Evolutionary conservation across 2,329 filamentous ascomycete species (phyloP), one percentile per base, ranked within the genome.

Genomic region (Ceratocystis eucalypticola): DNA sequence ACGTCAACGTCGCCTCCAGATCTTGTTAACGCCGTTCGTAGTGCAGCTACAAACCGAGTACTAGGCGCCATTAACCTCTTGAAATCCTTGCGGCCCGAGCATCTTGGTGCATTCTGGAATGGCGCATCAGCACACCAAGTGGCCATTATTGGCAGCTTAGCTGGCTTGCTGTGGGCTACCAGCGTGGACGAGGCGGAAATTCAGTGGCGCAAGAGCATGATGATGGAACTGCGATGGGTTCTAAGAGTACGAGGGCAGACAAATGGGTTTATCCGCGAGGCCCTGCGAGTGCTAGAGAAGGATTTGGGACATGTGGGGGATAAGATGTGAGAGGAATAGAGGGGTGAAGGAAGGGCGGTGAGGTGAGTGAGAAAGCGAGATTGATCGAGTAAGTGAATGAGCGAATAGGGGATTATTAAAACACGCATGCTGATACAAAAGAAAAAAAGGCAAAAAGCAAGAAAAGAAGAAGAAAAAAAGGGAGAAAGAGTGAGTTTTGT

Each of bases 191-290:
- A 64, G 22, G 72, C 73, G 7, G 76, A 78, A 69, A 76, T 77
- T 69, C 72, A 73, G 4, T 76, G 75, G 70, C 77, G 76, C 66
- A 72, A 74, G 46, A 73, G 74, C 20, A 74, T 74, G 62, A 71
- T 77, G 10, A 76, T 76, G 4, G 76, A 78, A 65, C 74, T 77
- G 15, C 72, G 76, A 62, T 78, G 76, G 76, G 76, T 75, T 41
- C 69, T 78, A n/a, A 74, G 76, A 45, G 76, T 77, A 2, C 72
- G 76, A 5, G 75, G 75, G 2, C 74, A 75, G 64, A 74, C 75
- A 0, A 74, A 74, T 17, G 72, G 74, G 15, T 78, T 77, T 65
- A 75, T 76, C 17, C 72, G 75, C 53, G 74, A 76, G 17, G 76
- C 76, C 2, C 70, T 78, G 48, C 73, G 75, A 1, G 71, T 78